Evolutionary conservation across 352 stramenopile genomes (phyloP).

Genomic region (Aphanomyces stellatus): DNA sequence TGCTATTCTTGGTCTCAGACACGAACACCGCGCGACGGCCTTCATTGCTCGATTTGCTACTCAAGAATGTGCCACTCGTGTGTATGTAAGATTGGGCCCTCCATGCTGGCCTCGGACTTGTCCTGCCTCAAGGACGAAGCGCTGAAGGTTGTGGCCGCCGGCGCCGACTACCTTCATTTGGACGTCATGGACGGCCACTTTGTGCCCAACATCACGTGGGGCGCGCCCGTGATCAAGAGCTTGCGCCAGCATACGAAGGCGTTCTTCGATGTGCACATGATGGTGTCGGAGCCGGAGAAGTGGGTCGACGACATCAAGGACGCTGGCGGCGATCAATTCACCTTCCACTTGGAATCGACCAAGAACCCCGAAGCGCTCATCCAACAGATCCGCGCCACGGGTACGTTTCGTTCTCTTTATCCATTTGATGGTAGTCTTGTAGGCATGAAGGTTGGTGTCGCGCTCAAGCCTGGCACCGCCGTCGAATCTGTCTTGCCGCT

Average conservation of each 20-base stretch:
- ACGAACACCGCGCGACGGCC: too few relatives aligned
- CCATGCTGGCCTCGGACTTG: slow-evolving; percentile 91
- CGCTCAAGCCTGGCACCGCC: slow-evolving; percentile 91
- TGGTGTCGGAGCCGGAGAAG: slow-evolving; percentile 93
- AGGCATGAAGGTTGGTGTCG: slow-evolving; percentile 94
- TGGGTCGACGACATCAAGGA: slow-evolving; percentile 94
- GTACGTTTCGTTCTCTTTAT: slow-evolving; percentile 15
- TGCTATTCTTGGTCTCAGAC: too few relatives aligned
- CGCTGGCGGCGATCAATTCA: slow-evolving; percentile 92
- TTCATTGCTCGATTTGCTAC: slow-evolving; percentile 18
- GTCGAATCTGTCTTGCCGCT: slow-evolving; percentile 81
- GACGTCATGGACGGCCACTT: slow-evolving; percentile 99
- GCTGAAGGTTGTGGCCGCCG: slow-evolving; percentile 79
- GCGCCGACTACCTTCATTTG: slow-evolving; percentile 95
- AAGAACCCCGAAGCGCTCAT: slow-evolving; percentile 60
- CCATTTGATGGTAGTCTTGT: too few relatives aligned
- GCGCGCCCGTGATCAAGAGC: slow-evolving; percentile 92
- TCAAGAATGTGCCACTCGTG: slow-evolving; percentile 79
- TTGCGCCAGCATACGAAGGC: slow-evolving; percentile 78
- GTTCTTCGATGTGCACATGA: slow-evolving; percentile 98
- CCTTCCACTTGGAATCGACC: slow-evolving; percentile 93
- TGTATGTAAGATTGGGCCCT: slow-evolving; percentile 87
- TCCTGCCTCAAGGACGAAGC: slow-evolving; percentile 89
- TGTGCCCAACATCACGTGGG: slow-evolving; percentile 96
- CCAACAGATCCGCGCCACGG: slow-evolving; percentile 69